Percentiles rank a stretch among this genome's conserved stretches.
These are phyloP conservation scores for Phytophthora podocarpi DNA, from an alignment of 352 stramenopile genomes.

Conservation along the genomic window DNA sequence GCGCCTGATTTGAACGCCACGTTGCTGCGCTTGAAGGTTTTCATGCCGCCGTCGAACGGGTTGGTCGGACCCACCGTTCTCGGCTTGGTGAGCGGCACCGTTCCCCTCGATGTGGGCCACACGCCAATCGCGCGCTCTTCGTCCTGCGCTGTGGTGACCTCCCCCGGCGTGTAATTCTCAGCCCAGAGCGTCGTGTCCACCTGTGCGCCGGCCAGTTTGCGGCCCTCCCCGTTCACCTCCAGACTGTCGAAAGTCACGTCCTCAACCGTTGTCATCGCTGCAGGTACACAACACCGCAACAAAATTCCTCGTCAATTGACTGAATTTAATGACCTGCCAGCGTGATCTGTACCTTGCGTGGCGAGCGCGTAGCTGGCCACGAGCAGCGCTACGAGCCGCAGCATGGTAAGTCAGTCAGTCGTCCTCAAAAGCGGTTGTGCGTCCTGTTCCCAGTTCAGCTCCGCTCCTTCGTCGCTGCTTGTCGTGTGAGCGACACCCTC, in stretches of 20 bases:
- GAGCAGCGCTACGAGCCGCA: conserved; percentile 30
- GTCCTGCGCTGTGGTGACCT: conserved; percentile 12
- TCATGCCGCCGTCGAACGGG: conserved; percentile 67
- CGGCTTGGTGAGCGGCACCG: conserved; percentile 36
- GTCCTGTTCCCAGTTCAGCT: conserved; percentile 3
- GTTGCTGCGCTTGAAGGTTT: conserved; percentile 61
- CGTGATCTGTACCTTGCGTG: conserved; percentile 21
- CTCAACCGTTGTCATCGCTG: conserved; percentile 10
- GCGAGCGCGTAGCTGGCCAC: conserved; percentile 20
- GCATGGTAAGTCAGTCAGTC: conserved; percentile 13
- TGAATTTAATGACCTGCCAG: not conserved
- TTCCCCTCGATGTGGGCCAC: conserved; percentile 53
- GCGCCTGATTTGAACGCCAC: conserved; percentile 43
- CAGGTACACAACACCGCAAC: conserved; percentile 9
- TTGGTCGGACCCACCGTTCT: conserved; percentile 34
- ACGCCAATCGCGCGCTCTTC: conserved; percentile 28
- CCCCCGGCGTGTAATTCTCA: conserved; percentile 19
- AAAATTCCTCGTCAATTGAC: not conserved
- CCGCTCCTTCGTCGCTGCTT: conserved; percentile 2
- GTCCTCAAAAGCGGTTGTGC: conserved; percentile 27
- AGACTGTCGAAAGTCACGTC: conserved; percentile 23
- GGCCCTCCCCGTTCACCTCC: not conserved
- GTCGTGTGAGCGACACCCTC: conserved; percentile 1
- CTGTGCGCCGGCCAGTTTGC: conserved; percentile 14
- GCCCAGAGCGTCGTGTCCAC: conserved; percentile 12